A percentile compares a stretch with the other conserved stretches of the same genome.
Conservation (phyloP, 2,329 filamentous ascomycete species). For the Hymenoscyphus linearis region DNA sequence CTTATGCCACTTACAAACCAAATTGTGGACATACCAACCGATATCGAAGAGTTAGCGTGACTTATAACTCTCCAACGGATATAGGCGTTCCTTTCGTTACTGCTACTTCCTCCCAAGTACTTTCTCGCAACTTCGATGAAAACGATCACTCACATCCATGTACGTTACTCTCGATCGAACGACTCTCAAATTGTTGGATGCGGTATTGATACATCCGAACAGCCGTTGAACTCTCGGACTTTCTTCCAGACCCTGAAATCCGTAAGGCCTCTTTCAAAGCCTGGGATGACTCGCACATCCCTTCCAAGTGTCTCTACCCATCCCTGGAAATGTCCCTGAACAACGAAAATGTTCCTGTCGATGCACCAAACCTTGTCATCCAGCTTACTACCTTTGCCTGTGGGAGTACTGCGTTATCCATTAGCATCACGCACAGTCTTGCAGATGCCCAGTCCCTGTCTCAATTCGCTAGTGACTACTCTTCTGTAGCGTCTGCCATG, state of each 20-base stretch:
- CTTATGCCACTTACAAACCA: slow-evolving; percentile 29
- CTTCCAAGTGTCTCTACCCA: slow-evolving; percentile 33
- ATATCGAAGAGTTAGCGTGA: slow-evolving; percentile 35
- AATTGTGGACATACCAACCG: slow-evolving; percentile 29
- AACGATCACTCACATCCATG: too few relatives aligned
- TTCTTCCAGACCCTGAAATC: slow-evolving; percentile 30
- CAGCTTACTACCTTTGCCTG: slow-evolving; percentile 39
- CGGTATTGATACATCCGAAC: too few relatives aligned
- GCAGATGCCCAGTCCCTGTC: slow-evolving; percentile 41
- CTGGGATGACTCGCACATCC: slow-evolving; percentile 34
- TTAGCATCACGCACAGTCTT: slow-evolving; percentile 40
- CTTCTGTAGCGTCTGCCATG: slow-evolving; percentile 27
- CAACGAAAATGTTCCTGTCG: slow-evolving; percentile 6
- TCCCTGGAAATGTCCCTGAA: slow-evolving; percentile 33
- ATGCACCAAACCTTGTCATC: slow-evolving; percentile 31
- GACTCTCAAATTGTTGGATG: too few relatives aligned
- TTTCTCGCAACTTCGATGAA: too few relatives aligned
- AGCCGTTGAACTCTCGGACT: too few relatives aligned
- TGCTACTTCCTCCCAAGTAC: slow-evolving; percentile 27
- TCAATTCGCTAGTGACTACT: slow-evolving; percentile 40
- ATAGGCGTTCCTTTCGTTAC: slow-evolving; percentile 39
- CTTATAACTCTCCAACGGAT: slow-evolving; percentile 35
- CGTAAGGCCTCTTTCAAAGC: slow-evolving; percentile 24
- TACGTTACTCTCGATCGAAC: too few relatives aligned
- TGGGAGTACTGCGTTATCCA: slow-evolving; percentile 38